Base-by-base conservation (phyloP, 2,329 filamentous ascomycete genomes). In the Didymella segeticola region DNA sequence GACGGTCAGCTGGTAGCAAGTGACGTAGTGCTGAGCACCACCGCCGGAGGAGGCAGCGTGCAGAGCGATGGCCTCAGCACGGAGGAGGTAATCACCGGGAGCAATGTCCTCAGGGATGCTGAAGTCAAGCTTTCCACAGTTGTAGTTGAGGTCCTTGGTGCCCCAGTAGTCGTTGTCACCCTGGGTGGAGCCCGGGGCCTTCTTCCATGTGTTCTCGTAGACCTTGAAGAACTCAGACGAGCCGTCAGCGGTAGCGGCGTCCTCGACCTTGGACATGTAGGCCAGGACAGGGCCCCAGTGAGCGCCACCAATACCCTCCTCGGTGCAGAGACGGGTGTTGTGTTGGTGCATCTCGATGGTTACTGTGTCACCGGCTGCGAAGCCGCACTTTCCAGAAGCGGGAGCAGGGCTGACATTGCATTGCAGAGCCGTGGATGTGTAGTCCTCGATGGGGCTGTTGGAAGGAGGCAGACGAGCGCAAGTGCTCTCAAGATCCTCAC, bases 201-300 rank as follows among this genome's bases (percentile, higher is more conserved):
- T 67, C 31, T 61, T 64, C 59, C 63, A 75, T 42, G 74, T 76
- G 34, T 76, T 73, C 57, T 79, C 70, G 36, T 76, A 75, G 43
- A 80, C 60, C 69, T 77, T 80, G 61, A 82, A 85, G 70, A 82
- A 81, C 55, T 77, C 74, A 23, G 80, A 79, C 10, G 77, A 75
- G 30, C 81, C 80, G 47, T 80, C 77, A 43, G 72, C 70, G 15
- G 65, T 60, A 23, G 74, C 71, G 14, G 75, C 72, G 4, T 82
- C 80, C 15, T 69, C 64, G 11, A 69, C 66, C 52, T 67, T 65
- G 45, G 60, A 56, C 62, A 84, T 79, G 68, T 82, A 85, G 51
- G 80, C 82, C 58, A 82, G 76, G 63, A 84, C 70, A 30, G 82
- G 82, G 8, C 82, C 82, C 70, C 77, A 73, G 74, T 84, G 82